phyloP scores from a whole-genome alignment of 768 basidiomycete genomes.

The Leccinum imitatum region DNA sequence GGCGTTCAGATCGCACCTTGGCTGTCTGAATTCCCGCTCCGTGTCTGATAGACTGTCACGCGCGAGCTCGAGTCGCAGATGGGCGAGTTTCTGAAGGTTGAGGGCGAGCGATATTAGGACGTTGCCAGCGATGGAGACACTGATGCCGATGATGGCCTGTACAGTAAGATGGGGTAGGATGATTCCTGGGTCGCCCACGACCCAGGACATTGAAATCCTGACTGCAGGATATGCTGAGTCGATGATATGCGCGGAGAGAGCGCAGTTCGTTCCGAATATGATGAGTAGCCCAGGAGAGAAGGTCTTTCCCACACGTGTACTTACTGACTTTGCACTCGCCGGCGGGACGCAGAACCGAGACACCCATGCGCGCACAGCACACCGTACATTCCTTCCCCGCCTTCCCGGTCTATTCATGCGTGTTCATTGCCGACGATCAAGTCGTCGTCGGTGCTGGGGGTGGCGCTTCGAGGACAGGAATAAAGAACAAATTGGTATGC shows the following conservation, averaged over 20 bases:
- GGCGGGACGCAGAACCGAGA: neutral
- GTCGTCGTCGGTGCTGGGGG: conserved; percentile 89
- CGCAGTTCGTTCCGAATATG: neutral
- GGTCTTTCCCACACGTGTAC: conserved; percentile 20
- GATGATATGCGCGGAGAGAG: neutral
- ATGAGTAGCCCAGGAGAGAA: conserved; percentile 9
- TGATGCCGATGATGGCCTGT: conserved; percentile 71
- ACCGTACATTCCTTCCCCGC: conserved; percentile 69
- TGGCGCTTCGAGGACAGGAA: conserved; percentile 81
- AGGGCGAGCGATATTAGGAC: conserved; percentile 87
- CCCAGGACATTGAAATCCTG: conserved; percentile 17
- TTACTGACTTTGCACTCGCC: neutral
- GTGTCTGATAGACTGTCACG: conserved; percentile 20
- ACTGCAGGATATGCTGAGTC: neutral
- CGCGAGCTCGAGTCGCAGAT: conserved; percentile 59
- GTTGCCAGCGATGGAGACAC: conserved; percentile 81
- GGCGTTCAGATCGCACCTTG: neutral
- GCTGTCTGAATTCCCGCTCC: conserved; percentile 16
- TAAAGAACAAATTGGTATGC: conserved; percentile 88
- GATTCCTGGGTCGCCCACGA: conserved; percentile 27
- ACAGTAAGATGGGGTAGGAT: conserved; percentile 56
- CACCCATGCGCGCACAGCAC: conserved; percentile 75
- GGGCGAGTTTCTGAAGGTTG: conserved; percentile 91
- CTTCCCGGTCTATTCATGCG: conserved; percentile 88
- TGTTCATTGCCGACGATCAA: conserved; percentile 69